These are phyloP conservation scores for Suhomyces sp. DNA, from an alignment of 805 yeast species.

Conservation along the genomic window DNA sequence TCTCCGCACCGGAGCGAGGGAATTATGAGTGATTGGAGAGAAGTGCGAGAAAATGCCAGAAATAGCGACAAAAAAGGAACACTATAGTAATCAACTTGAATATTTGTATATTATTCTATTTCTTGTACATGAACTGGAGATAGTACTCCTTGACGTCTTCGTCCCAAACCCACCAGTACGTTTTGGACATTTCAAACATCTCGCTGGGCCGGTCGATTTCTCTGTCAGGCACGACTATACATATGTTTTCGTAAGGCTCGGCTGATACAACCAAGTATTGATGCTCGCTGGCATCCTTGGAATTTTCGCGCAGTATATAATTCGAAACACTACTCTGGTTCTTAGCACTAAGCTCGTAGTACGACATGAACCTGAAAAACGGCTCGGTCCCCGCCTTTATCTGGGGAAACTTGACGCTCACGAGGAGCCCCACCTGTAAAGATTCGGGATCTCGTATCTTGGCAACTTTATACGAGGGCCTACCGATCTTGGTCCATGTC, in stretches of 20 bases:
- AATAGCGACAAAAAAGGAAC: neutral
- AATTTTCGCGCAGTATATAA: slow-evolving; percentile 18
- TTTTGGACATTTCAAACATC: slow-evolving; percentile 21
- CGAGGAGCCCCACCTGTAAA: slow-evolving; percentile 59
- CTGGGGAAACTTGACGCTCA: slow-evolving; percentile 57
- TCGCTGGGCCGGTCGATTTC: slow-evolving; percentile 39
- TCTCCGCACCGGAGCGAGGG: neutral
- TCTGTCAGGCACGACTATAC: slow-evolving; percentile 69
- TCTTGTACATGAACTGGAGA: slow-evolving; percentile 61
- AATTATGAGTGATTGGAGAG: neutral
- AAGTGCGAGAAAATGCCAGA: neutral
- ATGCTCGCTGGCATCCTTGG: slow-evolving; percentile 33
- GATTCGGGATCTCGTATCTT: slow-evolving; percentile 65
- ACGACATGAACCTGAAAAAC: slow-evolving; percentile 70
- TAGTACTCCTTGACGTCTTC: slow-evolving; percentile 63
- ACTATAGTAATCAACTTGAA: neutral
- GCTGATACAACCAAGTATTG: slow-evolving; percentile 81
- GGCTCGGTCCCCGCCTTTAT: slow-evolving; percentile 50
- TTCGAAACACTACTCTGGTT: slow-evolving; percentile 38
- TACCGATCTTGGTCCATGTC: slow-evolving; percentile 60
- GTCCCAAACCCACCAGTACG: slow-evolving; percentile 74
- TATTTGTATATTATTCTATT: neutral
- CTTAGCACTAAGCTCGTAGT: slow-evolving; percentile 54
- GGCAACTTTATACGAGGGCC: slow-evolving; percentile 66
- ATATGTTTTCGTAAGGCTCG: slow-evolving; percentile 85